Evolutionary conservation across 805 yeast species (phyloP), one percentile per base, ranked within the genome.

Genomic region (Hanseniaspora singularis): DNA sequence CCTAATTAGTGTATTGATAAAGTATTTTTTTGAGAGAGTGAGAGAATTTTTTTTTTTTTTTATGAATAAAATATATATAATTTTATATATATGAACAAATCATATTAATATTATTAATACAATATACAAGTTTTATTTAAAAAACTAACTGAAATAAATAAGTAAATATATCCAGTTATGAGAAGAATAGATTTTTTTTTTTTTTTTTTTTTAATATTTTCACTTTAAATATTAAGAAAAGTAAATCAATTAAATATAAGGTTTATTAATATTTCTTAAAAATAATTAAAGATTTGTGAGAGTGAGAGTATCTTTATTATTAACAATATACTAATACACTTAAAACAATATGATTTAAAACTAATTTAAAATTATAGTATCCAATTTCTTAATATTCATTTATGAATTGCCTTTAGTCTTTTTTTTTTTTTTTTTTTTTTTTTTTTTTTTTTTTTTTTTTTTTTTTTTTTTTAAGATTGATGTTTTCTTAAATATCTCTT

Each of bases 11-110:
- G 31, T 33, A 44, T n/a, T 9, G 14, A 16, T 14, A 19, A 44
- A 37, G 37, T 8, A 8, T 20, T 30, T 28, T 10, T 28, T 36
- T 23, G 30, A 36, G 30, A 22, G 37, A 27, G 46, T 23, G 46
- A 41, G 46, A 33, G 46, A 24, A 32, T 24, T 28, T 38, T 38
- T 30, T 28, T 23, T 27, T 40, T 31, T n/a, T 28, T 30, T 32
- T 32, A n/a, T 40, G 19, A 19, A 32, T 40, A 33, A 20, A 40
- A 32, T 10, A 10, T 24, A 24, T 6, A 24, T 7, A 24, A 10
- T 33, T 19, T n/a, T n/a, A n/a, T n/a, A n/a, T n/a, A n/a, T n/a
- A n/a, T n/a, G n/a, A n/a, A n/a, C n/a, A 33, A 20, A 6, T 33
- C 20, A 20, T 20, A 33, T 11, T 15, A 19, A 11, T 20, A 33